Evolutionary conservation across 1,139 yeast species (phyloP).

Genomic region (Blastobotrys malaysiensis): DNA sequence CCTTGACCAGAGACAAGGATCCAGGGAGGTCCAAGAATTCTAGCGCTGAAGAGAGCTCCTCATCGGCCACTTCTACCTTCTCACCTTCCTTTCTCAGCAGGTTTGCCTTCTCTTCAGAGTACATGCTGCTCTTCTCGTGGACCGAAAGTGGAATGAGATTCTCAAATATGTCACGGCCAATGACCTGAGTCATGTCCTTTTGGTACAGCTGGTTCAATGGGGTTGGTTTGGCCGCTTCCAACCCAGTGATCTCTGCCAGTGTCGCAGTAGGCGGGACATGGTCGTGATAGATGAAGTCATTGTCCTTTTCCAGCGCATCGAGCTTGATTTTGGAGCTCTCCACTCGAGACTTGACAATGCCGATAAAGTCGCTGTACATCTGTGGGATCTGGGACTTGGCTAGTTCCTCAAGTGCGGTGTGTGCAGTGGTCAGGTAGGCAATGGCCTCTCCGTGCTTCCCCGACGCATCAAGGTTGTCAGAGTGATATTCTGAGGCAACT

Average conservation of each 20-base stretch:
- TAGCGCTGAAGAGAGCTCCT: constrained; percentile 69
- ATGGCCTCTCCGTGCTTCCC: constrained; percentile 73
- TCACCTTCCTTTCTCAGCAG: constrained; percentile 71
- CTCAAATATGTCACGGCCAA: constrained; percentile 55
- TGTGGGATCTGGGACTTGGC: constrained; percentile 21
- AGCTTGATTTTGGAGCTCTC: constrained; percentile 42
- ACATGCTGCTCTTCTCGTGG: constrained; percentile 79
- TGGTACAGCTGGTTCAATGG: constrained; percentile 49
- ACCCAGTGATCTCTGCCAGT: constrained; percentile 55
- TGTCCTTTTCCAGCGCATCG: constrained; percentile 61
- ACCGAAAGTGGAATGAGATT: constrained; percentile 82
- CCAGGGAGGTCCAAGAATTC: constrained; percentile 76
- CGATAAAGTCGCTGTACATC: constrained; percentile 19
- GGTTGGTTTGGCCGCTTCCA: constrained; percentile 71
- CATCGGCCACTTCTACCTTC: constrained; percentile 68
- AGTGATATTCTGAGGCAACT: constrained; percentile 49
- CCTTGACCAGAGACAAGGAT: constrained; percentile 52
- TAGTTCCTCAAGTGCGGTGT: constrained; percentile 21
- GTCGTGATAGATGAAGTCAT: constrained; percentile 85
- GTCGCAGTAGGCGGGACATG: constrained; percentile 56
- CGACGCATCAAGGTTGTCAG: constrained; percentile 44
- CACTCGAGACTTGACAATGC: constrained; percentile 22
- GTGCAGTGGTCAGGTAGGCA: constrained; percentile 56
- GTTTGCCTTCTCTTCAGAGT: constrained; percentile 85
- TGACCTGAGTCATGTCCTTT: constrained; percentile 46